Evolutionary conservation across 768 basidiomycete genomes (phyloP), one percentile per base, ranked within the genome.

Genomic region (Leccinellum albellum): DNA sequence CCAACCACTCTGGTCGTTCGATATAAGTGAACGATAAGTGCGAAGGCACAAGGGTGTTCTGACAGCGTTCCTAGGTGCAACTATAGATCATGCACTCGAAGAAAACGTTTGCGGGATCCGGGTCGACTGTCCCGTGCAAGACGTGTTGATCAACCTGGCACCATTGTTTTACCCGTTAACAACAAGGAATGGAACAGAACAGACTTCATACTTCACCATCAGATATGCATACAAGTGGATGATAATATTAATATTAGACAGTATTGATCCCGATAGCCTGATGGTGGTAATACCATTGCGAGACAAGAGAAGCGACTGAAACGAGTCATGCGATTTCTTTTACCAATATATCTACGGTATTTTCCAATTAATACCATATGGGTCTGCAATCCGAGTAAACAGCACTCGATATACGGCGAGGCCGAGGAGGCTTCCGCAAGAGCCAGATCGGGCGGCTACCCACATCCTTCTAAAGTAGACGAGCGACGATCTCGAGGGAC

Each of bases 401-500:
- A n/a, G 20, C 28, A 9, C 40, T 49, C 47, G 53, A 57, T 37
- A 26, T 29, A n/a, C n/a, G 15, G 42, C 26, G 29, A 24, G 31
- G 35, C 15, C 24, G 31, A 42, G 21, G 33, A 55, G 12, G n/a
- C 24, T 53, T 56, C 64, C 49, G 35, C 45, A 60, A 50, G 23
- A 35, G 45, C 28, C 53, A 56, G 54, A 66, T 63, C 66, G 54
- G 52, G 57, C 53, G 64, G 57, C 47, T 53, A 58, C 46, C 66
- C 64, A 61, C 61, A 59, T 64, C 67, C 50, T 63, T 63, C 64
- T 61, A 63, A 61, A 63, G 52, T 14, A 32, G 50, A 48, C 48
- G 21, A 42, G 52, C 14, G 64, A 57, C 26, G 60, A 61, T 60
- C 61, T 37, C 31, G 20, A 59, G 46, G 50, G 49, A 67, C 60